Evolutionary conservation across 2,329 filamentous ascomycete genomes (phyloP), one percentile per base, ranked within the genome.

Genomic region (Claviceps paspali): DNA sequence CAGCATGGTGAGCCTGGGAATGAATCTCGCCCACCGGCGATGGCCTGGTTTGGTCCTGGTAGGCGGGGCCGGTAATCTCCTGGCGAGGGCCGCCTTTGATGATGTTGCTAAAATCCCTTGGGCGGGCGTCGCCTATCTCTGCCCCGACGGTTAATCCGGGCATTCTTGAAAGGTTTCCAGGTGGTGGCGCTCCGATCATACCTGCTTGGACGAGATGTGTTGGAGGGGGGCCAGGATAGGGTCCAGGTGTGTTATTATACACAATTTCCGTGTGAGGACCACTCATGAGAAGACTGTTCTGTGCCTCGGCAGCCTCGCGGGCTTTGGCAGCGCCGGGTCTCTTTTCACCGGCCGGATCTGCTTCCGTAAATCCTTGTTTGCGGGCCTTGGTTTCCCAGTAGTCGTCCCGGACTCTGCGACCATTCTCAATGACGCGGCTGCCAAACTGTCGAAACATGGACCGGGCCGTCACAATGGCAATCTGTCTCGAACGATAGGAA

Each of bases 381-480:
- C 82, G 73, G 6, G 91, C 91, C 61, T 96, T 96, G 52, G 80
- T 83, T 59, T 96, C 91, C 91, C 91, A 98, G 60, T 98, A 98
- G 56, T 98, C 91, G 60, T 98, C 91, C 35, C 91, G 79, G 29
- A 98, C 91, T 40, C 91, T 72, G 44, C 88, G 74, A 24, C 91
- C 91, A 51, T 87, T 83, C 26, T 82, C 76, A 45, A 98, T 91
- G 36, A 98, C 81, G 44, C 91, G 75, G 57, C 87, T 95, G 34
- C 91, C 91, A 57, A 98, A 98, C 57, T 98, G 91, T 30, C 91
- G 79, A 60, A 96, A 98, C 91, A 98, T 98, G 49, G 88, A 96
- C 45, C 85, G 78, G 22, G 91, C 91, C 1, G 91, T 96, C 30
- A 98, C 91, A 44, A 98, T 95, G 36, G 91, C 91, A 48, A 98